Evolutionary conservation across 495 filamentous ascomycete genomes (phyloP).

Genomic region (Pyronema omphalodes): DNA sequence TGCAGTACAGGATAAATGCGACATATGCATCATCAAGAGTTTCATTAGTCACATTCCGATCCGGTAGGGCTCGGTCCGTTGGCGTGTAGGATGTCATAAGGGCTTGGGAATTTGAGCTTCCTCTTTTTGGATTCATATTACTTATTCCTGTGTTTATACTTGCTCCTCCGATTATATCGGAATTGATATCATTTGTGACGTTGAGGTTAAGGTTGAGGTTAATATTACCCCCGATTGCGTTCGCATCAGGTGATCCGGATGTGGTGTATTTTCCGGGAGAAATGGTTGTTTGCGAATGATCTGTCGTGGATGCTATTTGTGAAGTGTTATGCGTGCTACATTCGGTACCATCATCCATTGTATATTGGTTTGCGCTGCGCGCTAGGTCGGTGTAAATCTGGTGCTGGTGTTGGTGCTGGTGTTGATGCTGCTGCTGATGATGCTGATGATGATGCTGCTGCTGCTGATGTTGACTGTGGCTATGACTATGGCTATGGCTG

Average conservation of each 20-base stretch:
- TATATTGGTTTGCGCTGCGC: constrained; percentile 20
- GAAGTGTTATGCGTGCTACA: not conserved
- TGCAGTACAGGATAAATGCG: constrained; percentile 80
- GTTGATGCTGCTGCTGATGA: not conserved
- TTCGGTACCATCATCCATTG: constrained; percentile 7
- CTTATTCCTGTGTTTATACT: constrained; percentile 5
- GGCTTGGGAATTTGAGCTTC: constrained; percentile 3
- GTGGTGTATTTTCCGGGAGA: constrained; percentile 11
- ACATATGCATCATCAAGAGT: constrained; percentile 79
- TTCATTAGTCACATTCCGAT: constrained; percentile 47
- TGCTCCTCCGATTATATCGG: too few relatives aligned
- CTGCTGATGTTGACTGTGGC: constrained; percentile 6
- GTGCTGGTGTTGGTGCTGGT: constrained; percentile 6
- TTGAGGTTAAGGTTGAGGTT: too few relatives aligned
- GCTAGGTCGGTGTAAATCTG: constrained; percentile 20
- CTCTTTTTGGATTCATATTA: constrained; percentile 3
- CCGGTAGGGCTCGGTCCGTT: constrained; percentile 36
- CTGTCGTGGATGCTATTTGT: too few relatives aligned
- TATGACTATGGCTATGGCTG: not conserved
- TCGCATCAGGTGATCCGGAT: constrained; percentile 3
- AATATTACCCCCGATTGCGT: not conserved
- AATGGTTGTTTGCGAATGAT: too few relatives aligned
- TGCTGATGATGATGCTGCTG: constrained; percentile 4
- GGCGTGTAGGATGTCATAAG: constrained; percentile 17
- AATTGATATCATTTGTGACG: too few relatives aligned